phyloP scores from a whole-genome alignment of 805 yeast genomes.

The Allodekkera sacchari region DNA sequence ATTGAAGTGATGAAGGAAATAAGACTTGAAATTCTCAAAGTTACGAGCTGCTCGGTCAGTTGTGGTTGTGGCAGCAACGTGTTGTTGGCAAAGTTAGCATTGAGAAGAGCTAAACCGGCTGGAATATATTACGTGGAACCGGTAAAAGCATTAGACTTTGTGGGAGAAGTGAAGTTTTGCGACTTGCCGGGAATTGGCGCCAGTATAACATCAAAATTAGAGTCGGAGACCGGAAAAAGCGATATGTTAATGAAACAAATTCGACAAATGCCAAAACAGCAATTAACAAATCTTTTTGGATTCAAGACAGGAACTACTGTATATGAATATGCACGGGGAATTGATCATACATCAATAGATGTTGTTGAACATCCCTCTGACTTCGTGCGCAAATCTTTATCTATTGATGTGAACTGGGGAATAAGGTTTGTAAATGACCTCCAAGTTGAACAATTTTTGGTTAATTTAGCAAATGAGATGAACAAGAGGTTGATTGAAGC shows the following conservation, averaged over 20 bases:
- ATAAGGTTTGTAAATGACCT: constrained; percentile 55
- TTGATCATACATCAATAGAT: constrained; percentile 54
- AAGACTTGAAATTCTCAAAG: constrained; percentile 30
- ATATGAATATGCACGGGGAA: constrained; percentile 52
- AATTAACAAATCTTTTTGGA: constrained; percentile 50
- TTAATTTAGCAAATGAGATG: constrained; percentile 52
- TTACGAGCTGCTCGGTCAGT: constrained; percentile 63
- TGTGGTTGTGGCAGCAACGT: constrained; percentile 73
- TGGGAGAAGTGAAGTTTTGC: constrained; percentile 29
- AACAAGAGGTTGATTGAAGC: constrained; percentile 40
- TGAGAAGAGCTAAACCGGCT: constrained; percentile 72
- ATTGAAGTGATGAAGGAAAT: constrained; percentile 26
- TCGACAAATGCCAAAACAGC: constrained; percentile 22
- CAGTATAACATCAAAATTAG: constrained; percentile 40
- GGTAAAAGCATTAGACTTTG: constrained; percentile 21
- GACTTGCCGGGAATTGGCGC: constrained; percentile 61
- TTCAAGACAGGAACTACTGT: constrained; percentile 61
- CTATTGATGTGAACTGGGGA: constrained; percentile 90
- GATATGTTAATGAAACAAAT: constrained; percentile 32
- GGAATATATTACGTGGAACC: constrained; percentile 39
- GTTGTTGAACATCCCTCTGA: constrained; percentile 40
- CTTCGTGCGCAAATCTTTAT: constrained; percentile 62
- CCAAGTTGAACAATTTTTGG: constrained; percentile 60
- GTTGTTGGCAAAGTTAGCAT: constrained; percentile 66
- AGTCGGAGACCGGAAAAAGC: constrained; percentile 15